Base-by-base conservation (phyloP, 148 eudicot genomes). In the Polygonum aviculare region DNA sequence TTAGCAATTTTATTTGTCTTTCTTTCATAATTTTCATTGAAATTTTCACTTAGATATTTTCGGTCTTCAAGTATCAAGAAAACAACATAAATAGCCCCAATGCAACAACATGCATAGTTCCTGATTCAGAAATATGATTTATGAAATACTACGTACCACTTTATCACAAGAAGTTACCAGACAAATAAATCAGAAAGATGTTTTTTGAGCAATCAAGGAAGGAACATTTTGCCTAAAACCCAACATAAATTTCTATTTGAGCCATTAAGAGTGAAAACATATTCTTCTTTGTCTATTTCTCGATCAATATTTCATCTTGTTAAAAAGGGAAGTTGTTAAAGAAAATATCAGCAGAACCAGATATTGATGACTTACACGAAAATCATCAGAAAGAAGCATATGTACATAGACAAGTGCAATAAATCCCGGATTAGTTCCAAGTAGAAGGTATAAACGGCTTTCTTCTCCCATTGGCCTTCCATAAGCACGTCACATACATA, bases 391-490 rank as follows among this genome's bases (percentile, higher is more conserved):
- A 95, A 95, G 91, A 95, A 95, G 81, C 98, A 95, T 54, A 95
- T 85, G 80, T 95, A 95, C 97, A 95, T 85, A 79, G 98, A 88
- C 86, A 95, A 85, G 86, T 95, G 98, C 79, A 95, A 83, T 84
- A 95, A 84, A 86, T 95, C 98, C 21, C 97, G 89, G 72, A 92
- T 82, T 77, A 95, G 96, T 78, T 95, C 98, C 86, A 95, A 82
- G 87, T 95, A 95, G 82, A 95, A 95, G 70, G 96, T 95, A 81
- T 88, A 95, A 38, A 95, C 96, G 75, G 98, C 94, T 81, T 95
- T 95, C 77, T 74, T 95, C 81, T 95, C 98, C 98, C 98, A 95
- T 80, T 95, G 98, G 45, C 98, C 98, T 77, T 95, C 98, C 98
- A 95, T 92, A 77, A 95, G 91, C 94, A 95, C 89, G 87, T 95